Evolutionary conservation across 2,329 filamentous ascomycete species (phyloP).

Genomic region (Escovopsis sp.): DNA sequence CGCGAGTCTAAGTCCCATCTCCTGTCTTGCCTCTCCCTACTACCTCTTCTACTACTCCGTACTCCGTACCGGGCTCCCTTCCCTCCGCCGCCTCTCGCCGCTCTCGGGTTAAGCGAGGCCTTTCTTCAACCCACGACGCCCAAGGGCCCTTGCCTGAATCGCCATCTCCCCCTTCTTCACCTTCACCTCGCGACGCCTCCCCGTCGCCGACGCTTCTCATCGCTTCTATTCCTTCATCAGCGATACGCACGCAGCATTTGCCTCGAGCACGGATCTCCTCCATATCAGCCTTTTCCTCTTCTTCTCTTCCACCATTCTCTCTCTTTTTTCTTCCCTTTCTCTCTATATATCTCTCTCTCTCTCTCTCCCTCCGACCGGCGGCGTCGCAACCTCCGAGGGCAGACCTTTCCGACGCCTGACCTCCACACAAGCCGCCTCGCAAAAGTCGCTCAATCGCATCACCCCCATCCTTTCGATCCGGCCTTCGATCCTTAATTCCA

Average conservation of each 20-base stretch:
- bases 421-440: background rate
- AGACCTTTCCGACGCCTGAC: constrained; percentile 1
- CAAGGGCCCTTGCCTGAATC: constrained; percentile 3
- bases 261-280: too few species aligned
- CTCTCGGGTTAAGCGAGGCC: background rate
- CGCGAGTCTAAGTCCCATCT: too few species aligned
- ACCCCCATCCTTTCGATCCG: background rate
- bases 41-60: too few species aligned
- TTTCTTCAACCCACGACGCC: background rate
- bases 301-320: too few species aligned
- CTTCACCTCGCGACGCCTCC: background rate
- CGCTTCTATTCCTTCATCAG: too few species aligned
- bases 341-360: background rate
- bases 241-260: too few species aligned
- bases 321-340: background rate
- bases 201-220: background rate
- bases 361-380: background rate
- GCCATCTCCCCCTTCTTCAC: too few species aligned
- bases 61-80: too few species aligned
- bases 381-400: background rate
- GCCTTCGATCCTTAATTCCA: too few species aligned
- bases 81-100: too few species aligned
- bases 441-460: constrained; percentile 1
- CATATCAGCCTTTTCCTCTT: too few species aligned
- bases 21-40: too few species aligned